Evolutionary conservation across 208 protist genomes (phyloP).

Genomic region (Naegleria fowleri): DNA sequence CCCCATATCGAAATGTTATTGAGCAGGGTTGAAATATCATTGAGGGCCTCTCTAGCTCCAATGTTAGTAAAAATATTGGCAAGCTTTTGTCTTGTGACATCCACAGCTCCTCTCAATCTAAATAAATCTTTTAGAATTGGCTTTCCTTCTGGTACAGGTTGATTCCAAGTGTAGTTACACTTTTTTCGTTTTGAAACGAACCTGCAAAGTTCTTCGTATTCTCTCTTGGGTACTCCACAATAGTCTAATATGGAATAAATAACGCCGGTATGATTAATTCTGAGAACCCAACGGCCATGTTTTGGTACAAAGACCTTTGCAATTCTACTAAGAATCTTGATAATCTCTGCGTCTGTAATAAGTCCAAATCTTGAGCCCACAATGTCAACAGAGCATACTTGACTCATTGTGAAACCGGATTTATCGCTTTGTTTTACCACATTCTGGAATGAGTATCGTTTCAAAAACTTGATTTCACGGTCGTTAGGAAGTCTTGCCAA

Average conservation of each 20-base stretch:
- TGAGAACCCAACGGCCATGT: background rate
- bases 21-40: background rate
- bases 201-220: background rate
- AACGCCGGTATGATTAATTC: conserved; percentile 2
- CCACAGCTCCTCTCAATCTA: background rate
- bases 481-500: background rate
- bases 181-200: background rate
- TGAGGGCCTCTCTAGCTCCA: background rate
- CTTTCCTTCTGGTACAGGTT: background rate
- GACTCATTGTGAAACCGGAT: background rate
- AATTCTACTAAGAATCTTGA: background rate
- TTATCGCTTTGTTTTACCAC: background rate
- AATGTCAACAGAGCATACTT: background rate
- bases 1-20: background rate
- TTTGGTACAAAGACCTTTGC: background rate
- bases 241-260: background rate
- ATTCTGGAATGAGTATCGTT: background rate
- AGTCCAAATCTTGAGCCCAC: background rate
- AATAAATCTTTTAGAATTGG: background rate
- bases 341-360: background rate
- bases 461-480: background rate
- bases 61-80: background rate
- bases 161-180: background rate
- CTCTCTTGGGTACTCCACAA: background rate
- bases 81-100: background rate